Base-by-base conservation (phyloP, 768 basidiomycete genomes). In the Leucocoprinus leucothites region DNA sequence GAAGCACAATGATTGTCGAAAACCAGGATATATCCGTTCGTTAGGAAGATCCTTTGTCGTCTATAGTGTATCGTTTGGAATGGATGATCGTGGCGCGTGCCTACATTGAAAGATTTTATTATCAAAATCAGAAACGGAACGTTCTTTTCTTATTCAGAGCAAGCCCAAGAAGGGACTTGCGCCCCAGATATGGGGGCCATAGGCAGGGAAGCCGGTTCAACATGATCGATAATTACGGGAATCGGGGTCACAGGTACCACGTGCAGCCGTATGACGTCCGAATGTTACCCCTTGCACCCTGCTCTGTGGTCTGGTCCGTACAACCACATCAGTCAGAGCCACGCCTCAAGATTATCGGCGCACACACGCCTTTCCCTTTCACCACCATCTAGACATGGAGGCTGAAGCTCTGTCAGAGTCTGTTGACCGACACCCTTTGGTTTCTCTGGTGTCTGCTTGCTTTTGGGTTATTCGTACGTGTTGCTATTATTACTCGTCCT, bases 381-480 rank as follows among this genome's bases (percentile, higher is more conserved):
- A 34, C 21, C 19, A 36, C 34, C 38, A 13, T 36, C 54, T 48
- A 45, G 25, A 14, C 56, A 76, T 78, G 77, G 74, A 77, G 47
- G 61, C 65, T 3, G 73, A 76, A 35, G 64, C 65, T 36, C 56
- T 70, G 50, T 57, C 65, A 34, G 73, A 74, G 11, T 64, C 67
- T 28, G 60, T 68, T 34, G 69, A 78, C 59, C 73, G 77, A 56
- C 91, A 92, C 61, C 90, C 91, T 9, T 72, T 93, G 22, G 76
- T 92, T 46, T 86, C 88, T 11, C 72, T 93, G 41, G 71, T 91
- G 21, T 87, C 89, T 18, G 89, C 91, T 6, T 89, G 80, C 64
- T 92, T 92, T 69, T 92, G 90, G 87, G 87, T 87, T 22, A 82
- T 91, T 48, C 60, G 91, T 93, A 66, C 60, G 91, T 85, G 36